These are phyloP conservation scores for Biscogniauxia sp. DNA, from an alignment of 2,329 filamentous ascomycete species.

Conservation along the genomic window DNA sequence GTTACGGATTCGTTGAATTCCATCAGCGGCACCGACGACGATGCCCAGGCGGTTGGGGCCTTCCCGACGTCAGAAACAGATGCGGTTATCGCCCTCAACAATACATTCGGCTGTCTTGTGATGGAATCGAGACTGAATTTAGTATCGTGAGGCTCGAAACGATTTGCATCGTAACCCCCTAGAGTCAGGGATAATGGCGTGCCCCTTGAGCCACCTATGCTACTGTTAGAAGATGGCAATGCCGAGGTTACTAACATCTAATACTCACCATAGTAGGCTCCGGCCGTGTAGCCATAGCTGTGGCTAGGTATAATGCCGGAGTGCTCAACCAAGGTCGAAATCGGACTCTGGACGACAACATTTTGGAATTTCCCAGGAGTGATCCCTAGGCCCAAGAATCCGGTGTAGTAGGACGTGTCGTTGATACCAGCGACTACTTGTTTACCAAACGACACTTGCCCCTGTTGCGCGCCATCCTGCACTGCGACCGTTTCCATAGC, in stretches of 20 bases:
- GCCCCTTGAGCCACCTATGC: constrained; percentile 36
- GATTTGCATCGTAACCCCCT: constrained; percentile 66
- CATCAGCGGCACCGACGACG: constrained; percentile 38
- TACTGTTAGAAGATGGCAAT: constrained; percentile 29
- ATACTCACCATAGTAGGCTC: constrained; percentile 66
- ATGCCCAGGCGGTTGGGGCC: constrained; percentile 39
- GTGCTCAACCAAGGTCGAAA: constrained; percentile 57
- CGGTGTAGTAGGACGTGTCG: constrained; percentile 53
- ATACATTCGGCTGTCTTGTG: constrained; percentile 55
- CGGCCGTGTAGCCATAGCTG: constrained; percentile 74
- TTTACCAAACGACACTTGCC: constrained; percentile 41
- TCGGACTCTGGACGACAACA: constrained; percentile 47
- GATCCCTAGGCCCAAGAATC: constrained; percentile 56
- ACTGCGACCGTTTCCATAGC: constrained; percentile 52
- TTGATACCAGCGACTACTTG: constrained; percentile 53
- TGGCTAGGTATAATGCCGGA: constrained; percentile 65
- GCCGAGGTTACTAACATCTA: not conserved
- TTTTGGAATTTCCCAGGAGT: constrained; percentile 51
- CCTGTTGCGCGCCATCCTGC: constrained; percentile 37
- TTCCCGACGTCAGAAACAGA: constrained; percentile 32
- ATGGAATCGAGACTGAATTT: constrained; percentile 57
- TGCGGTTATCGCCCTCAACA: constrained; percentile 57
- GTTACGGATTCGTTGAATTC: constrained; percentile 46
- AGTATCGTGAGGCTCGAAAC: constrained; percentile 59
- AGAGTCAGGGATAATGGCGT: constrained; percentile 60